Evolutionary conservation across 495 filamentous ascomycete genomes (phyloP).

Genomic region (Beverwykella pulmonaria): DNA sequence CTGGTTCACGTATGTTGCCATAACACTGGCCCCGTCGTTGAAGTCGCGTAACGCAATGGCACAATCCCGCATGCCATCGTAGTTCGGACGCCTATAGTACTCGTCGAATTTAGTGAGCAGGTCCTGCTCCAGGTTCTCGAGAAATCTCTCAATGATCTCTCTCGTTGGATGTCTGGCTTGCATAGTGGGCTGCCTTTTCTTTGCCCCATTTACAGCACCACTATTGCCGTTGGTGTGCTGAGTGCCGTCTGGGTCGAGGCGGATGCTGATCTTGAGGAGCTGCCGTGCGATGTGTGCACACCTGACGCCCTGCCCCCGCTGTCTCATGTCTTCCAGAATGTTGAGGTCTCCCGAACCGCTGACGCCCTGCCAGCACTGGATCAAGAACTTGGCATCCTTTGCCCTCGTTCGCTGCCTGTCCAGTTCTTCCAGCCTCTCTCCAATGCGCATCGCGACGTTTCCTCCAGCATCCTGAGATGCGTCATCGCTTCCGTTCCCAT

Average conservation of each 20-base stretch:
- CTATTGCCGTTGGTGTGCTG: constrained; percentile 57
- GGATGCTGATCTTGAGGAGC: constrained; percentile 81
- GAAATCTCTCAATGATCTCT: constrained; percentile 95
- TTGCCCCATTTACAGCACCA: constrained; percentile 38
- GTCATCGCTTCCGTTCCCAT: constrained; percentile 52
- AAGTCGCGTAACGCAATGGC: constrained; percentile 94
- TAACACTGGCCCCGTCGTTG: constrained; percentile 90
- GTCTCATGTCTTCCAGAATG: constrained; percentile 76
- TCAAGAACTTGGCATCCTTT: constrained; percentile 88
- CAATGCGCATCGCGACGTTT: constrained; percentile 90
- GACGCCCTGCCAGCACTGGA: constrained; percentile 94
- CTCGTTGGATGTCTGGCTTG: constrained; percentile 64
- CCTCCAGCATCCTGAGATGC: constrained; percentile 65
- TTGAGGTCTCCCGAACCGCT: constrained; percentile 80
- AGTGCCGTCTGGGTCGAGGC: constrained; percentile 76
- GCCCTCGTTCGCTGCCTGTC: constrained; percentile 89
- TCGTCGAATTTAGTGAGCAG: constrained; percentile 95
- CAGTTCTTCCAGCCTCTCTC: constrained; percentile 87
- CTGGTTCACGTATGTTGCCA: constrained; percentile 95
- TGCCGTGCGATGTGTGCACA: constrained; percentile 90
- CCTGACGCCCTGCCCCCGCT: constrained; percentile 71
- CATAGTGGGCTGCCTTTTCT: constrained; percentile 55
- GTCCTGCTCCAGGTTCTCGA: constrained; percentile 93
- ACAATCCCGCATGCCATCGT: constrained; percentile 86
- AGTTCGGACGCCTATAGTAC: constrained; percentile 89